These are phyloP conservation scores for Dactylellina parvicollis DNA, from an alignment of 2,329 filamentous ascomycete genomes.

Conservation along the genomic window DNA sequence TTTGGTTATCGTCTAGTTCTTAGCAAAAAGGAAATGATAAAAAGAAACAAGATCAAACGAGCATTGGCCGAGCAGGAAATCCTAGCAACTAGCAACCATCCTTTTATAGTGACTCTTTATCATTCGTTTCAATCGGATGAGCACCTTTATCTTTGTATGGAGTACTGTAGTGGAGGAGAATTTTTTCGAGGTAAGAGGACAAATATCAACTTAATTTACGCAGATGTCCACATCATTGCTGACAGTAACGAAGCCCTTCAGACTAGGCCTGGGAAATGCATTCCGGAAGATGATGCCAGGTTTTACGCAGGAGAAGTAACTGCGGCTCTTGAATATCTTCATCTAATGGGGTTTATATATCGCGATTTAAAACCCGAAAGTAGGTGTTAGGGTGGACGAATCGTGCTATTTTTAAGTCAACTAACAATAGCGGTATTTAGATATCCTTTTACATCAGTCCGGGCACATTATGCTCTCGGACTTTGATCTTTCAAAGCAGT, in stretches of 20 bases:
- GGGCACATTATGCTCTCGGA: conserved; percentile 99
- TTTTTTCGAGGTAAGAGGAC: conserved; percentile 77
- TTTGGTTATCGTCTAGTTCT: conserved; percentile 75
- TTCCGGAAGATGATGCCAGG: conserved; percentile 92
- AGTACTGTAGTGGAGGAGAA: conserved; percentile 98
- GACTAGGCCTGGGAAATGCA: conserved; percentile 95
- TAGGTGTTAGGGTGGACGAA: conserved; percentile 64
- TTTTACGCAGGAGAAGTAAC: conserved; percentile 99
- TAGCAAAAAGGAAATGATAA: conserved; percentile 99
- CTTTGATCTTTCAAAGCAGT: conserved; percentile 98
- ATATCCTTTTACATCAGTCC: conserved; percentile 97
- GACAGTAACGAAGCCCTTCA: conserved; percentile 72
- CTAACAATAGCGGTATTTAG: conserved; percentile 67
- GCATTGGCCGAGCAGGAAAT: conserved; percentile 98
- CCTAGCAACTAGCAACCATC: conserved; percentile 96
- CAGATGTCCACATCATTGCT: background rate
- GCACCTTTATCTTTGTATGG: conserved; percentile 99
- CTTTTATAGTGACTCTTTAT: conserved; percentile 97
- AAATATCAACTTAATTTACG: background rate
- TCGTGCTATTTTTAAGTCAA: background rate
- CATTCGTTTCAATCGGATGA: conserved; percentile 99
- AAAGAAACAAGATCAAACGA: conserved; percentile 99
- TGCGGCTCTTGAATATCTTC: conserved; percentile 92
- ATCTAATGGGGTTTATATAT: conserved; percentile 99
- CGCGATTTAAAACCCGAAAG: conserved; percentile 96